Base-by-base conservation (phyloP, 164 flowering plant genomes). In the Vitis rotundifolia region DNA sequence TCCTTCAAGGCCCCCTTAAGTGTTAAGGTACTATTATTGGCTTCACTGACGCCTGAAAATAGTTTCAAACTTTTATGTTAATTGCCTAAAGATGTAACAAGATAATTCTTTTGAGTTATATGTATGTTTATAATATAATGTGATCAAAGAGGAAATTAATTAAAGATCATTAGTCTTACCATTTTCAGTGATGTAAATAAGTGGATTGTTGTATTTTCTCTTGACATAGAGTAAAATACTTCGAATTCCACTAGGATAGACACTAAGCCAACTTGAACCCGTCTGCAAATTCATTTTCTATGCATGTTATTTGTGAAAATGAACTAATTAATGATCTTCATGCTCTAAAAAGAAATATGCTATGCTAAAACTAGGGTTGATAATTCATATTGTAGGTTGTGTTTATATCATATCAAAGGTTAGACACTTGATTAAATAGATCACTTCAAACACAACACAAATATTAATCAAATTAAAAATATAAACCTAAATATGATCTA, bases 121-220 rank as follows among this genome's bases (percentile, higher is more conserved):
- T 31, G 7, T 31, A 31, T 31, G 7, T 31, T 31, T 31, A 31
- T 6, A 31, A 31, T 4, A 31, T 31, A 31, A 22, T 6, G 0
- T 31, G 44, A 4, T 31, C 26, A 22, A 1, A 31, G 7, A 31
- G 44, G 44, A 31, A 31, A 31, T 31, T 31, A 31, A 31, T 31
- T 31, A 31, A 31, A 31, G 44, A 31, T 6, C 7, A 31, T 31
- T 4, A 31, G 7, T 6, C 44, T 56, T 76, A 89, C 91, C 91
- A 70, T 86, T 87, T 61, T 89, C 88, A 0, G 90, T 87, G 14
- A 89, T 85, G 68, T 76, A 80, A 50, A 89, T 78, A 7, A 60
- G 13, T 8, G 87, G 89, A 61, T 73, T 75, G 1, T 78, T 72
- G 73, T 84, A 89, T 13, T 75, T 81, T 50, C 50, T 29, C 74